A percentile compares a stretch with the other conserved stretches of the same genome.
Conservation (phyloP, 2,329 filamentous ascomycete genomes). For the Fusarium buxicola region DNA sequence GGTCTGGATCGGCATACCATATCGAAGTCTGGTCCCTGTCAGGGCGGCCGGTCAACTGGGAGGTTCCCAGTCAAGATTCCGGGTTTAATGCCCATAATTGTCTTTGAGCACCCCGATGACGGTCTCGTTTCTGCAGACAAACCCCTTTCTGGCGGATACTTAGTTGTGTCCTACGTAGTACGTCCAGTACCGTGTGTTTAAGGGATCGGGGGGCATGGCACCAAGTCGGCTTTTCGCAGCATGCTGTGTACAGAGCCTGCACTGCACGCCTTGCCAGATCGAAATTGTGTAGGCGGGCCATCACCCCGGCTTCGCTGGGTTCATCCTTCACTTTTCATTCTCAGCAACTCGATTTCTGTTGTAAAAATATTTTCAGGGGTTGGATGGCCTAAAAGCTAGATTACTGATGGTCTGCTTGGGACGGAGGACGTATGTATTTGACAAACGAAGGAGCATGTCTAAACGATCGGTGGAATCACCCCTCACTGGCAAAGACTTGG, state of each 20-base stretch:
- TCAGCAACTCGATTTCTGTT: too few relatives aligned
- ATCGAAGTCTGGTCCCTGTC: conserved; percentile 10
- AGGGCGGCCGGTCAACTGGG: conserved; percentile 5
- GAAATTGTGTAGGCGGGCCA: too few relatives aligned
- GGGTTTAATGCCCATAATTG: conserved; percentile 10
- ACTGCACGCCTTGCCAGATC: neutral
- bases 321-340: too few relatives aligned
- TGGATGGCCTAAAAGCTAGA: too few relatives aligned
- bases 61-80: conserved; percentile 12
- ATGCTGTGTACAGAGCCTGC: neutral
- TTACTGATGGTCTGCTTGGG: too few relatives aligned
- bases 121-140: conserved; percentile 16
- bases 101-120: conserved; percentile 6
- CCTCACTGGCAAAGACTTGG: too few relatives aligned
- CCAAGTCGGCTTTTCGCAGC: neutral
- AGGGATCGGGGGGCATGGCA: neutral
- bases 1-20: conserved; percentile 23
- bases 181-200: neutral
- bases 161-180: too few relatives aligned
- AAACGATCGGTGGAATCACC: too few relatives aligned
- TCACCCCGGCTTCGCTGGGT: too few relatives aligned
- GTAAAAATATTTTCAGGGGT: too few relatives aligned
- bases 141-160: neutral
- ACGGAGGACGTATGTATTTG: too few relatives aligned
- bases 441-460: too few relatives aligned